Evolutionary conservation across 2,329 filamentous ascomycete genomes (phyloP).

Genomic region (Cylindrodendrum hubeiense): DNA sequence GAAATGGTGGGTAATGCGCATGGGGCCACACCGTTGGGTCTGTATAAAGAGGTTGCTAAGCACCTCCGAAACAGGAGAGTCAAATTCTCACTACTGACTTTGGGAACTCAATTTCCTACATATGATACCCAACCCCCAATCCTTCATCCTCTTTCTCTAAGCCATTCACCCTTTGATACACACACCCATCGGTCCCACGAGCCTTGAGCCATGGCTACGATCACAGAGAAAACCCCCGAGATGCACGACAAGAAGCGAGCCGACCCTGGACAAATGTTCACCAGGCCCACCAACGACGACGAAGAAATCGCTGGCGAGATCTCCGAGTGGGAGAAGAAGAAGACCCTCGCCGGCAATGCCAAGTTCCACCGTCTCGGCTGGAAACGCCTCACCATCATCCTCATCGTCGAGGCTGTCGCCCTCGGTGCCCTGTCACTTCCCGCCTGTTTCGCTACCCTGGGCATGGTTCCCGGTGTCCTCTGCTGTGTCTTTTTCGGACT

Average conservation of each 20-base stretch:
- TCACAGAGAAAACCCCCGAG: not conserved
- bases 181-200: not conserved
- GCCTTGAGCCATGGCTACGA: constrained; percentile 8
- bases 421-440: constrained; percentile 24
- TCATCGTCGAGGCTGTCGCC: constrained; percentile 27
- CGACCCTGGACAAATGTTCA: constrained; percentile 16
- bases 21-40: constrained; percentile 11
- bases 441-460: constrained; percentile 21
- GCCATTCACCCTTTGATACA: not conserved
- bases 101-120: not conserved
- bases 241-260: constrained; percentile 18
- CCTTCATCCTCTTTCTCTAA: not conserved
- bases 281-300: not conserved
- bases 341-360: constrained; percentile 24
- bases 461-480: constrained; percentile 11
- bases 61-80: constrained; percentile 21
- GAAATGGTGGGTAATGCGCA: not conserved
- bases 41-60: constrained; percentile 14
- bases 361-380: constrained; percentile 28
- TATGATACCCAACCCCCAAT: constrained; percentile 1
- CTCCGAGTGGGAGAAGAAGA: constrained; percentile 29
- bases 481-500: constrained; percentile 21
- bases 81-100: constrained; percentile 1
- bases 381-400: constrained; percentile 26
- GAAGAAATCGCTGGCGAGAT: constrained; percentile 24